Evolutionary conservation across 345 rosid genomes (phyloP), one percentile per base, ranked within the genome.

Genomic region (Eucalyptus globulus): DNA sequence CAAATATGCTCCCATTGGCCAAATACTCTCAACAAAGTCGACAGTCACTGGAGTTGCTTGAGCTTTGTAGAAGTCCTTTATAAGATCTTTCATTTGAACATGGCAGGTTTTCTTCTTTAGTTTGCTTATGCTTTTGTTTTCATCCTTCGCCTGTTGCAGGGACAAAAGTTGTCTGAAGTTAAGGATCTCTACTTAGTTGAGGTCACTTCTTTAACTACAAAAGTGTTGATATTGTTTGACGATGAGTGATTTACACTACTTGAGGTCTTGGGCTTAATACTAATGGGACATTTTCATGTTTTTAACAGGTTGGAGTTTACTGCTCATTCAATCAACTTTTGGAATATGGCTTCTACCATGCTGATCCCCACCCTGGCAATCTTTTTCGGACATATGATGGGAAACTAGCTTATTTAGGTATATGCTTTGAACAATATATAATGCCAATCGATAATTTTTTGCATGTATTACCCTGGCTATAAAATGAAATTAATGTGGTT

Each of bases 341-440:
- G 94, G 99, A 97, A 90, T 91, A 92, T 89, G 99, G 99, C 47
- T 97, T 97, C 94, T 97, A 97, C 90, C 99, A 97, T 95, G 99
- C 99, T 80, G 99, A 97, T 94, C 99, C 99, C 88, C 99, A 97
- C 91, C 99, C 98, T 87, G 99, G 99, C 90, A 97, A 97, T 91
- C 96, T 96, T 92, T 93, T 97, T 45, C 97, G 99, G 47, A 96
- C 99, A 45, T 91, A 91, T 76, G 97, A 97, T 90, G 99, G 99
- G 90, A 96, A 95, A 91, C 95, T 97, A 76, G 99, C 99, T 86
- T 97, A 97, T 93, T 88, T 97, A 89, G 99, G 99, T 97, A 95
- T 86, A 90, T 80, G 43, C 31, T 15, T 15, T 37, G 34, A 47
- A 34, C 80, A 26, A 31, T 76, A n/a, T 37, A 26, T 88, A 45